These are phyloP conservation scores for Coemansia sp. DNA, from an alignment of 192 early-diverging fungal genomes.

Conservation along the genomic window DNA sequence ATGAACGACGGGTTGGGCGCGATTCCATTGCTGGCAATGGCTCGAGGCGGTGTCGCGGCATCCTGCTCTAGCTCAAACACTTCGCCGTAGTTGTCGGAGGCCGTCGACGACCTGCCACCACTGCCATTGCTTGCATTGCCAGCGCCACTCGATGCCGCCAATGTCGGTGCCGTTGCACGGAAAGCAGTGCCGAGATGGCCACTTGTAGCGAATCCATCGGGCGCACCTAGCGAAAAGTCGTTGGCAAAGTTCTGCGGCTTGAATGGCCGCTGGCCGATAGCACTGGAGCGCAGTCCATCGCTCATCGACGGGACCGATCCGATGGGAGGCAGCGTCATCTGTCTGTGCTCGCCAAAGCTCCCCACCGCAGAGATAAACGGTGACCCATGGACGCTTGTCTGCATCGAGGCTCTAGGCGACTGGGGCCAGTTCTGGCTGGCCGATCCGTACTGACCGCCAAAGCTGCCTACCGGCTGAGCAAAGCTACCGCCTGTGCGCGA, in stretches of 20 bases:
- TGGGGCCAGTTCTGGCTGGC: slow-evolving; percentile 18
- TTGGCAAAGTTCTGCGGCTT: background rate
- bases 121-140: slow-evolving; percentile 13
- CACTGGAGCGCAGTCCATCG: slow-evolving; percentile 19
- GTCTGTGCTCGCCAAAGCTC: slow-evolving; percentile 20
- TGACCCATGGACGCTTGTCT: slow-evolving; percentile 12
- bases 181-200: slow-evolving; percentile 6
- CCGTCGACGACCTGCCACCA: slow-evolving; percentile 34
- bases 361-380: slow-evolving; percentile 32
- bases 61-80: slow-evolving; percentile 56
- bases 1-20: slow-evolving; percentile 45
- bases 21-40: slow-evolving; percentile 7
- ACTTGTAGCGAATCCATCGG: background rate
- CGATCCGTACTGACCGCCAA: slow-evolving; percentile 8
- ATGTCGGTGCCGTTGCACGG: slow-evolving; percentile 1
- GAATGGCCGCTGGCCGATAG: slow-evolving; percentile 35
- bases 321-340: slow-evolving; percentile 5
- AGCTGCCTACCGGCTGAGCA: slow-evolving; percentile 16
- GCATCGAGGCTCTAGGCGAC: slow-evolving; percentile 14
- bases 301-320: slow-evolving; percentile 5
- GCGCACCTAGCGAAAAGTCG: background rate
- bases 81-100: slow-evolving; percentile 47
- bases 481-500: slow-evolving; percentile 9
- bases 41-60: slow-evolving; percentile 1
- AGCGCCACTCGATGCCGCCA: background rate